Evolutionary conservation across 345 rosid genomes (phyloP).

Genomic region (Adansonia digitata): DNA sequence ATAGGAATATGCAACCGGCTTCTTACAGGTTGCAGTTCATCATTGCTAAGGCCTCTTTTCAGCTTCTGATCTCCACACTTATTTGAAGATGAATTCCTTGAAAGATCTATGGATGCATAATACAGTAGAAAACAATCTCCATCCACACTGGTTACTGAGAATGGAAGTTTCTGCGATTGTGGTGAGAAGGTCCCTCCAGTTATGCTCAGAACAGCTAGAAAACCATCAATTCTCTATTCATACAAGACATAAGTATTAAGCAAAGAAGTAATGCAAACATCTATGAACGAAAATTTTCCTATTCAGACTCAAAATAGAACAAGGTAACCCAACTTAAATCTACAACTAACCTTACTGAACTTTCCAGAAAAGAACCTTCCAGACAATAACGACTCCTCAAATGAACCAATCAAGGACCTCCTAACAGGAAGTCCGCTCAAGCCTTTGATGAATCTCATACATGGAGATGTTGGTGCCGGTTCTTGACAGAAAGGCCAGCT

Average conservation of each 20-base stretch:
- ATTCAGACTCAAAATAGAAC: not conserved
- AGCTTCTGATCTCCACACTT: constrained; percentile 52
- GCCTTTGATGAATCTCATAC: constrained; percentile 50
- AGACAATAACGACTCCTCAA: constrained; percentile 89
- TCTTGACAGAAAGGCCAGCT: constrained; percentile 38
- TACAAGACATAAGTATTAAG: constrained; percentile 20
- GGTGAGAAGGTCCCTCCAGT: constrained; percentile 89
- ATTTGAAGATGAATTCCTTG: constrained; percentile 46
- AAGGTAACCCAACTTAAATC: not conserved
- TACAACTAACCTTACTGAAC: constrained; percentile 52
- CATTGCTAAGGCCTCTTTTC: constrained; percentile 41
- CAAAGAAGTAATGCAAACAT: not conserved
- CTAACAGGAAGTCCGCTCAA: constrained; percentile 69
- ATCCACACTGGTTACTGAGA: constrained; percentile 83
- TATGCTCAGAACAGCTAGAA: constrained; percentile 89
- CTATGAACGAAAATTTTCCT: not conserved
- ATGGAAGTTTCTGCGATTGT: constrained; percentile 85
- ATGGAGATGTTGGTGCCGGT: constrained; percentile 38
- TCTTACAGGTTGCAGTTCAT: constrained; percentile 60
- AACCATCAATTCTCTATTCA: constrained; percentile 74
- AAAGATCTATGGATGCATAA: constrained; percentile 79
- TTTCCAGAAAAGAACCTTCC: constrained; percentile 71
- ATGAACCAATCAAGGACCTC: constrained; percentile 95
- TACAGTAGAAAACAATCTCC: constrained; percentile 76
- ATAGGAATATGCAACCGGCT: constrained; percentile 70